These are phyloP conservation scores for Talaromyces sp. DNA, from an alignment of 2,329 filamentous ascomycete genomes.

Conservation along the genomic window DNA sequence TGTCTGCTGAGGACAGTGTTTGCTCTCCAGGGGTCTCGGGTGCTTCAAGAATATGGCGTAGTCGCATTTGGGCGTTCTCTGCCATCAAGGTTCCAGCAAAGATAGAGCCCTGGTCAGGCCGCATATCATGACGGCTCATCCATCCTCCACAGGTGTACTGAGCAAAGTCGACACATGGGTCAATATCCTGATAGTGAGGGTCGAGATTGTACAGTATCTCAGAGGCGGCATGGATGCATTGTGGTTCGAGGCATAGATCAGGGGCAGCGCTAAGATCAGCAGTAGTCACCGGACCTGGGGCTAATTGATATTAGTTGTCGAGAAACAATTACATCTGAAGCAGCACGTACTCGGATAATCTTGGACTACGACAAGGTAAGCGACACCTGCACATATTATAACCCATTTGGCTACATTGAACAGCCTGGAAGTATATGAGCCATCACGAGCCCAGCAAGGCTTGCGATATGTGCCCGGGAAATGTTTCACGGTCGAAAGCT, in stretches of 20 bases:
- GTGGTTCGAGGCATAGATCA: constrained; percentile 31
- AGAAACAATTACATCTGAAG: background rate
- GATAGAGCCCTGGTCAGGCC: constrained; percentile 57
- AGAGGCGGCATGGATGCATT: constrained; percentile 60
- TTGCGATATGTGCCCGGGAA: background rate
- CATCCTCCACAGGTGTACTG: constrained; percentile 64
- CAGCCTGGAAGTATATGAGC: background rate
- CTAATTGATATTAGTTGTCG: background rate
- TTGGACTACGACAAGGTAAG: background rate
- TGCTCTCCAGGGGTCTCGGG: constrained; percentile 34
- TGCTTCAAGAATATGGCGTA: constrained; percentile 60
- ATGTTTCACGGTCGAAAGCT: background rate
- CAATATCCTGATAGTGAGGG: constrained; percentile 57
- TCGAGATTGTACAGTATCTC: constrained; percentile 59
- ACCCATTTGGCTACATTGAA: constrained; percentile 3
- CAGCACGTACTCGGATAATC: background rate
- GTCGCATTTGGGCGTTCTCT: constrained; percentile 54
- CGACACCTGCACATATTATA: background rate
- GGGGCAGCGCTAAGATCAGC: background rate
- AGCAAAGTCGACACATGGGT: constrained; percentile 66
- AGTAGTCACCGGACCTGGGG: background rate
- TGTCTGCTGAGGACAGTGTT: constrained; percentile 23
- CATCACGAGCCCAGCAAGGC: background rate
- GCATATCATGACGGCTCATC: constrained; percentile 58
- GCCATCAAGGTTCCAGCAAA: constrained; percentile 59